phyloP scores from a whole-genome alignment of 1,284 basidiomycete species.

The Cerrena zonata region DNA sequence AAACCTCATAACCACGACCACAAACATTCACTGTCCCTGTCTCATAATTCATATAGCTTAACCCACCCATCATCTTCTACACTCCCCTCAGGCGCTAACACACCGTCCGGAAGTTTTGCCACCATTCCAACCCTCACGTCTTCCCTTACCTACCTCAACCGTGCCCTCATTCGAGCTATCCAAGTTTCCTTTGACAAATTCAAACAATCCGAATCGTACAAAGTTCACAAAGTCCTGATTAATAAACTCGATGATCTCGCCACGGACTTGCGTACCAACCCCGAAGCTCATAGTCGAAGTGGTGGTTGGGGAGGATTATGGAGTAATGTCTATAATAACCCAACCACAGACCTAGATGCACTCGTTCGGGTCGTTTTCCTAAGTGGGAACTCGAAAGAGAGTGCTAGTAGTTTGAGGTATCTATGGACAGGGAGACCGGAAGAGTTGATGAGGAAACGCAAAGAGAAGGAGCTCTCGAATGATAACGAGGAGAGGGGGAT shows the following conservation, averaged over 20 bases:
- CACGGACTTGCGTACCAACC: conserved; percentile 29
- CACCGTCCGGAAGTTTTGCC: conserved; percentile 10
- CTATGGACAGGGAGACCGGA: conserved; percentile 36
- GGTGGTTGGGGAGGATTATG: conserved; percentile 18
- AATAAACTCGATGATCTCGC: conserved; percentile 45
- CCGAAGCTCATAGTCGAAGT: not conserved
- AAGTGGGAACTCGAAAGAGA: conserved; percentile 28
- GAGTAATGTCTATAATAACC: conserved; percentile 31
- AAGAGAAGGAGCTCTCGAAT: conserved; percentile 31
- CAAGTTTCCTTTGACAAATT: conserved; percentile 46
- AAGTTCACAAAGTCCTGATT: conserved; percentile 54
- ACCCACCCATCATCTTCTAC: conserved; percentile 14
- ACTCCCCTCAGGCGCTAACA: conserved; percentile 13
- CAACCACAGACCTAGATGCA: conserved; percentile 40
- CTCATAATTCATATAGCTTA: conserved; percentile 12
- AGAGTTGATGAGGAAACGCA: conserved; percentile 27
- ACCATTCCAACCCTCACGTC: conserved; percentile 5
- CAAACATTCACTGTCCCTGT: conserved; percentile 16
- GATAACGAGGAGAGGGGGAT: conserved; percentile 27
- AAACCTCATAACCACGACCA: conserved; percentile 19
- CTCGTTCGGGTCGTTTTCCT: conserved; percentile 28
- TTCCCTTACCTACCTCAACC: conserved; percentile 34
- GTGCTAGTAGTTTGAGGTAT: conserved; percentile 32
- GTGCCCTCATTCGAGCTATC: conserved; percentile 45
- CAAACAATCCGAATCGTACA: conserved; percentile 48